Evolutionary conservation across 129 eudicot species (phyloP), one percentile per base, ranked within the genome.

Genomic region (Flaveria linearis): DNA sequence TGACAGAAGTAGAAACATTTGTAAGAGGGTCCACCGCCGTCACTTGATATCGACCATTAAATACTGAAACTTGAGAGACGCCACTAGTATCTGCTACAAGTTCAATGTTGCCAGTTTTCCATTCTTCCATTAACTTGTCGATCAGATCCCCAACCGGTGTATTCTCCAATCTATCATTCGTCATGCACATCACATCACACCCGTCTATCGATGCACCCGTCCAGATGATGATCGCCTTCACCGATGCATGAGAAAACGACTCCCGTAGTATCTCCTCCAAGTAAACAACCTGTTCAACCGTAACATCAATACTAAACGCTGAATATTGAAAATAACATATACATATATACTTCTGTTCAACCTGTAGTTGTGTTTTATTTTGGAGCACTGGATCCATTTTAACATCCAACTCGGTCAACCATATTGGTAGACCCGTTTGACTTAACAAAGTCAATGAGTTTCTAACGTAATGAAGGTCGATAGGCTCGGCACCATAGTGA

Each of bases 391-490:
- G 82, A 39, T 80, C 84, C 56, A 76, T 33, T 7, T 51, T 63
- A 25, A 91, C 91, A 73, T 87, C 94, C 70, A 93, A 57, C 56
- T 93, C 98, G 0, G 98, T 90, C 3, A 93, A 77, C 98, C 98
- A 93, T 71, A 90, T 81, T 1, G 98, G 98, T 47, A 87, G 61
- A 17, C 81, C 80, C 1, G 83, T 57, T 13, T 89, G 69, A 73
- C 84, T 89, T 15, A 93, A 83, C 9, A 18, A 25, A 39, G 82
- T 88, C 23, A 90, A 17, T 11, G 87, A 78, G 1, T 80, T 72
- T 76, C 98, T 84, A 10, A 85, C 72, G 36, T 85, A 93, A 56
- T 87, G 86, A 45, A 91, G 55, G 56, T 90, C 91, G 0, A 88
- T 82, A 7, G 63, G 79, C 26, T 58, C 73, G 0, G 81, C 82